These are phyloP conservation scores for Xerocomellus amylosporus DNA, from an alignment of 768 basidiomycete genomes.

Conservation along the genomic window DNA sequence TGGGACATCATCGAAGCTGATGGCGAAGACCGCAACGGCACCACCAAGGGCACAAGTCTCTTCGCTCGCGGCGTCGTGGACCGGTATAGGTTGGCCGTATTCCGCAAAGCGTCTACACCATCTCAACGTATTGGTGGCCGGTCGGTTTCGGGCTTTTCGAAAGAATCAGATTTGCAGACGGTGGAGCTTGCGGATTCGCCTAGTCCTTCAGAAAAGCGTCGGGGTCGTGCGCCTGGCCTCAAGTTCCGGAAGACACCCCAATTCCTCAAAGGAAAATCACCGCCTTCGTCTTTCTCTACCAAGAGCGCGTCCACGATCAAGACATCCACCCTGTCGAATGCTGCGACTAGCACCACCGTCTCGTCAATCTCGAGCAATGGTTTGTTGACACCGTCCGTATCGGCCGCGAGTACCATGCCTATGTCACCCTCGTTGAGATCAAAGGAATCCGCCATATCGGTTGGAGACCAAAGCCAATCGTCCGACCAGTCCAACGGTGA, in stretches of 20 bases:
- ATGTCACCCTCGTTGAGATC: slow-evolving; percentile 73
- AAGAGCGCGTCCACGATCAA: slow-evolving; percentile 33
- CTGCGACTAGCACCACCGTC: slow-evolving; percentile 34
- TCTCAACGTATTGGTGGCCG: slow-evolving; percentile 44
- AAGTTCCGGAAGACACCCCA: slow-evolving; percentile 73
- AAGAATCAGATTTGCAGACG: slow-evolving; percentile 44
- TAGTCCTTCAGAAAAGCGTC: slow-evolving; percentile 49
- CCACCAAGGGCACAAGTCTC: slow-evolving; percentile 66
- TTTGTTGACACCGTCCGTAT: slow-evolving; percentile 63
- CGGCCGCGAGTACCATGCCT: slow-evolving; percentile 42
- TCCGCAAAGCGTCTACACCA: slow-evolving; percentile 77
- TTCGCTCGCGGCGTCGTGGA: slow-evolving; percentile 93
- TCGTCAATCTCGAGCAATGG: slow-evolving; percentile 46
- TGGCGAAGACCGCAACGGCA: slow-evolving; percentile 80
- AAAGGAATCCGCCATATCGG: slow-evolving; percentile 74
- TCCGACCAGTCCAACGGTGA: slow-evolving; percentile 70
- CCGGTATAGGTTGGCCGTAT: slow-evolving; percentile 79
- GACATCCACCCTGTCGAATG: slow-evolving; percentile 43
- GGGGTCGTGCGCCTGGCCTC: slow-evolving; percentile 66
- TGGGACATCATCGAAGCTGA: slow-evolving; percentile 90
- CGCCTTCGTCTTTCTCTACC: slow-evolving; percentile 40
- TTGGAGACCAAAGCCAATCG: slow-evolving; percentile 67
- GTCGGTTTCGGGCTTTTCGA: slow-evolving; percentile 58
- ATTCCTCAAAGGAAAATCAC: slow-evolving; percentile 73
- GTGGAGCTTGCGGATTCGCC: slow-evolving; percentile 44